phyloP scores from a whole-genome alignment of 2,329 filamentous ascomycete species.

The Penicillium sp. region DNA sequence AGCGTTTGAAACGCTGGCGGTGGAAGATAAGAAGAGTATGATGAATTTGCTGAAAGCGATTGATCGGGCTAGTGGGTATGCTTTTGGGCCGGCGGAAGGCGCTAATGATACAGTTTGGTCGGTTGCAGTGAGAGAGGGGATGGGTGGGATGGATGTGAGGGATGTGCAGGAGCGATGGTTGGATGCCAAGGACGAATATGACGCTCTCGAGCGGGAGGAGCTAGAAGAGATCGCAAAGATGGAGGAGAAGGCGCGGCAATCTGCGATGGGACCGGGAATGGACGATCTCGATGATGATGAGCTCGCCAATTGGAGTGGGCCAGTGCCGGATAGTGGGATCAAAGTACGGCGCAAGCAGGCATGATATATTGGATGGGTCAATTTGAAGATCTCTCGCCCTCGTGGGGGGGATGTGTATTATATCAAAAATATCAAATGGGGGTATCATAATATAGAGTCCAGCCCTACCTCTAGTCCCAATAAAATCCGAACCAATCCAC shows the following conservation, averaged over 20 bases:
- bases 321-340: constrained; percentile 65
- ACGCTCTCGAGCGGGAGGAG: constrained; percentile 74
- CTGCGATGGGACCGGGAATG: constrained; percentile 27
- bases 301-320: constrained; percentile 36
- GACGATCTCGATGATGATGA: constrained; percentile 38
- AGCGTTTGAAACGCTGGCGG: constrained; percentile 87
- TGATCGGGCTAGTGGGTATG: constrained; percentile 89
- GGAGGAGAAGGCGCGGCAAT: constrained; percentile 41
- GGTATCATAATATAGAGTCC: constrained; percentile 26
- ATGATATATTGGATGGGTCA: constrained; percentile 34
- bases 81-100: constrained; percentile 86
- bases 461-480: neutral
- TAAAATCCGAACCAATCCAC: neutral
- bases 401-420: constrained; percentile 25
- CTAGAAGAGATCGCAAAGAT: constrained; percentile 73
- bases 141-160: constrained; percentile 73
- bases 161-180: constrained; percentile 97
- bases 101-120: constrained; percentile 98
- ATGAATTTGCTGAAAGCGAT: constrained; percentile 87
- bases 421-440: constrained; percentile 22
- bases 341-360: constrained; percentile 67
- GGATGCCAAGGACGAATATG: constrained; percentile 84
- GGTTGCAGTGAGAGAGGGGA: constrained; percentile 78
- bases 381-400: constrained; percentile 34
- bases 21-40: constrained; percentile 97